Percentiles rank a stretch among this genome's conserved stretches.
Evolutionary conservation across 2,329 filamentous ascomycete species (phyloP).

Genomic region (Pleurostoma richardsiae): DNA sequence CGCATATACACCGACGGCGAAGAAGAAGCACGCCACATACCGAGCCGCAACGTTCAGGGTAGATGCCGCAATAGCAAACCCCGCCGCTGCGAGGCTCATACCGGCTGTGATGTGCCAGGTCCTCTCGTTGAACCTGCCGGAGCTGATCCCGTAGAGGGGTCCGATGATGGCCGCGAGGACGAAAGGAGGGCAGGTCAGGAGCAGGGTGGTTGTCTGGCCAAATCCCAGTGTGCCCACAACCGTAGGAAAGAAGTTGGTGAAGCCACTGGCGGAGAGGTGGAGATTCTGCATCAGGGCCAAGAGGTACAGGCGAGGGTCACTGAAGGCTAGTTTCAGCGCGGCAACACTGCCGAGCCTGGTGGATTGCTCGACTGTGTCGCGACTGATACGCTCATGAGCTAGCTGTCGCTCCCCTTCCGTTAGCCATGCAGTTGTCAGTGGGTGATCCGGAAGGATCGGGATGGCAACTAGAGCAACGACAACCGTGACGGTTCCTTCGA

Average conservation of each 20-base stretch:
- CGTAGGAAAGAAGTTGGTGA: conserved; percentile 24
- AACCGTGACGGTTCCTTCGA: conserved; percentile 19
- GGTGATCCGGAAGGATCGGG: conserved; percentile 2
- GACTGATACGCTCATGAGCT: conserved; percentile 2
- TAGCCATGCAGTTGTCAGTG: conserved; percentile 3
- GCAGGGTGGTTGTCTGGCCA: conserved; percentile 30
- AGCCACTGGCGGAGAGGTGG: conserved; percentile 28
- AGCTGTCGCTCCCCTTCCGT: conserved; percentile 2
- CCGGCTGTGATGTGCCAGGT: conserved; percentile 32
- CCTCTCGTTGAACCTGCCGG: conserved; percentile 34
- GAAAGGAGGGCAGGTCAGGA: conserved; percentile 40
- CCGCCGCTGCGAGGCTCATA: conserved; percentile 30
- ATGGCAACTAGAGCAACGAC: conserved; percentile 18
- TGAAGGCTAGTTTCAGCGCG: not conserved
- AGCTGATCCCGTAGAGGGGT: conserved; percentile 34
- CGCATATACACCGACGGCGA: conserved; percentile 26
- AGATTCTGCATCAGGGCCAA: conserved; percentile 8
- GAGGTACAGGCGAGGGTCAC: not conserved
- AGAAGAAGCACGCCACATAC: conserved; percentile 27
- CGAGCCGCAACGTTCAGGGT: conserved; percentile 23
- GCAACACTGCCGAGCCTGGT: not conserved
- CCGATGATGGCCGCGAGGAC: conserved; percentile 35
- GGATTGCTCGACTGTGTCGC: not conserved
- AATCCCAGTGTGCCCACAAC: conserved; percentile 34
- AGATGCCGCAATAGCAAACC: conserved; percentile 26